Conservation (phyloP, 352 stramenopile genomes). For the Globisporangium viniferum region DNA sequence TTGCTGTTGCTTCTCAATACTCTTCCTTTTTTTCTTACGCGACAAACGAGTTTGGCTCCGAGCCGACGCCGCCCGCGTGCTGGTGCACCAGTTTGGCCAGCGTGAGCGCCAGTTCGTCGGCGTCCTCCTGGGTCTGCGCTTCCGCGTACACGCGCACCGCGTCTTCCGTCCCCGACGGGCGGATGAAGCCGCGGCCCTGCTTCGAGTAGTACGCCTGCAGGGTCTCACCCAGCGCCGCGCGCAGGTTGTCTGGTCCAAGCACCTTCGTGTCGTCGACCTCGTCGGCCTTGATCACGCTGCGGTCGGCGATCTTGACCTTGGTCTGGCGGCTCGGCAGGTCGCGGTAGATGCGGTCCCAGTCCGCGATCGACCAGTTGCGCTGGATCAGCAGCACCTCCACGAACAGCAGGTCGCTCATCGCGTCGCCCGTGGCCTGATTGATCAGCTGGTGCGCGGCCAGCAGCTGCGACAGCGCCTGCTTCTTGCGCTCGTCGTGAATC, state of each 20-base stretch:
- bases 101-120: constrained; percentile 87
- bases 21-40: constrained; percentile 30
- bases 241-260: constrained; percentile 56
- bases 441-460: constrained; percentile 88
- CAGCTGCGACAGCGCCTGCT: constrained; percentile 80
- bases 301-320: constrained; percentile 82
- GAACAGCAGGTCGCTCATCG: constrained; percentile 96
- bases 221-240: constrained; percentile 42
- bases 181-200: constrained; percentile 89
- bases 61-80: constrained; percentile 66
- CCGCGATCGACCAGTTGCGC: constrained; percentile 82
- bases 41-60: constrained; percentile 62
- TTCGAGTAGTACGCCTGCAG: constrained; percentile 57
- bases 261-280: constrained; percentile 69
- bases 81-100: constrained; percentile 82
- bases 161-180: constrained; percentile 97
- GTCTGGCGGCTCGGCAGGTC: constrained; percentile 93
- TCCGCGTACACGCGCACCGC: constrained; percentile 98
- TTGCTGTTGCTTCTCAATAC: neutral
- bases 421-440: constrained; percentile 98
- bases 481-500: constrained; percentile 75
- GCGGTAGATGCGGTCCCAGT: constrained; percentile 94
- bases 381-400: constrained; percentile 94
- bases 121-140: constrained; percentile 86
- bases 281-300: constrained; percentile 54